These are phyloP conservation scores for Rhizophlyctis rosea DNA, from an alignment of 192 early-diverging fungal genomes.

Conservation along the genomic window DNA sequence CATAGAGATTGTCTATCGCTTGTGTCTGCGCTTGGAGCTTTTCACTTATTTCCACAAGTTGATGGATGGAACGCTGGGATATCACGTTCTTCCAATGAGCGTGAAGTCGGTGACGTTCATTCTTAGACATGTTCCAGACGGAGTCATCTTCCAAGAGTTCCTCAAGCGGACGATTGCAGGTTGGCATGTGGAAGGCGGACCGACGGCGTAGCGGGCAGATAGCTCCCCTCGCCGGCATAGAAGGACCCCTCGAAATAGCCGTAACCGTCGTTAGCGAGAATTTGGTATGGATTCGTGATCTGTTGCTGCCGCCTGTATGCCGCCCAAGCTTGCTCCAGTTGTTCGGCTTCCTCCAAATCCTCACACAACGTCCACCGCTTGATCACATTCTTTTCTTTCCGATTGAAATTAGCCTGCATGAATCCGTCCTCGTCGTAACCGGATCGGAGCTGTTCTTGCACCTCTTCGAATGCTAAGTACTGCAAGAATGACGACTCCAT, in stretches of 20 bases:
- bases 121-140: constrained; percentile 50
- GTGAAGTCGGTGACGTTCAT: constrained; percentile 39
- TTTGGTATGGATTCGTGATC: background rate
- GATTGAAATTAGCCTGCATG: background rate
- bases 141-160: constrained; percentile 25
- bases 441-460: too few relatives aligned
- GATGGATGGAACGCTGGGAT: too few relatives aligned
- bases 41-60: constrained; percentile 16
- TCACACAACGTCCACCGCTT: background rate
- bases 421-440: too few relatives aligned
- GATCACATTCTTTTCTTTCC: background rate
- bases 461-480: too few relatives aligned
- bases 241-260: too few relatives aligned
- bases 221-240: too few relatives aligned
- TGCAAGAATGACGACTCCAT: too few relatives aligned
- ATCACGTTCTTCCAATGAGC: constrained; percentile 36
- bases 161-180: constrained; percentile 24
- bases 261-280: background rate
- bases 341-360: too few relatives aligned
- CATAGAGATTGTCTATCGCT: background rate
- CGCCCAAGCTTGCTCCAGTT: background rate
- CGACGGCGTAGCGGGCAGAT: too few relatives aligned
- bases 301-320: background rate
- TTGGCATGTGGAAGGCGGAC: too few relatives aligned
- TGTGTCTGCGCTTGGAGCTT: constrained; percentile 5